phyloP scores from a whole-genome alignment of 495 filamentous ascomycete species.

The Neurospora sp. region DNA sequence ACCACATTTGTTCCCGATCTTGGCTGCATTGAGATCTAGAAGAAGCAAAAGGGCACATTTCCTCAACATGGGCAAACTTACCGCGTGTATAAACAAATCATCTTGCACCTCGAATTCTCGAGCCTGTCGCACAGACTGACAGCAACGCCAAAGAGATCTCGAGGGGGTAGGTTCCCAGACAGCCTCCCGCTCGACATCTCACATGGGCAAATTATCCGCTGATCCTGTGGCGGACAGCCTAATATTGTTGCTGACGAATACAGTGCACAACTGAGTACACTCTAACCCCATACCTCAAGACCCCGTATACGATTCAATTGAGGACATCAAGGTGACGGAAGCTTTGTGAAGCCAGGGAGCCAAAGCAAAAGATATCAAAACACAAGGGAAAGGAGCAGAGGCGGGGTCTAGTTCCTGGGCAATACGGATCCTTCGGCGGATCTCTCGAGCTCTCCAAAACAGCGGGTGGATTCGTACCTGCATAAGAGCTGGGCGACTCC shows the following conservation, averaged over 20 bases:
- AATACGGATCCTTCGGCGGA: not conserved
- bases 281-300: not conserved
- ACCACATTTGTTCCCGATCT: not conserved
- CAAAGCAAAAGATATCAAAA: not conserved
- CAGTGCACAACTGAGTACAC: not conserved
- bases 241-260: not conserved
- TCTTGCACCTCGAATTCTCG: not conserved
- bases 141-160: not conserved
- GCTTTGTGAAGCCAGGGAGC: not conserved
- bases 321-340: not conserved
- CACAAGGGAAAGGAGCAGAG: not conserved
- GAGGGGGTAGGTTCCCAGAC: not conserved
- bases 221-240: not conserved
- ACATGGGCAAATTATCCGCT: not conserved
- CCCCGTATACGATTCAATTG: not conserved
- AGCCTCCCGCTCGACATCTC: not conserved
- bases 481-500: not conserved
- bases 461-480: conserved; percentile 4
- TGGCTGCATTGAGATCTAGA: not conserved
- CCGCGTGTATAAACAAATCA: not conserved
- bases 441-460: conserved; percentile 1
- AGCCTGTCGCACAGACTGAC: not conserved
- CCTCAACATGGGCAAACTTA: not conserved
- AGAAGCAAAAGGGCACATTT: not conserved
- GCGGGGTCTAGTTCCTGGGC: not conserved